Evolutionary conservation across 148 eudicot genomes (phyloP), one percentile per base, ranked within the genome.

Genomic region (Fallopia convolvulus): DNA sequence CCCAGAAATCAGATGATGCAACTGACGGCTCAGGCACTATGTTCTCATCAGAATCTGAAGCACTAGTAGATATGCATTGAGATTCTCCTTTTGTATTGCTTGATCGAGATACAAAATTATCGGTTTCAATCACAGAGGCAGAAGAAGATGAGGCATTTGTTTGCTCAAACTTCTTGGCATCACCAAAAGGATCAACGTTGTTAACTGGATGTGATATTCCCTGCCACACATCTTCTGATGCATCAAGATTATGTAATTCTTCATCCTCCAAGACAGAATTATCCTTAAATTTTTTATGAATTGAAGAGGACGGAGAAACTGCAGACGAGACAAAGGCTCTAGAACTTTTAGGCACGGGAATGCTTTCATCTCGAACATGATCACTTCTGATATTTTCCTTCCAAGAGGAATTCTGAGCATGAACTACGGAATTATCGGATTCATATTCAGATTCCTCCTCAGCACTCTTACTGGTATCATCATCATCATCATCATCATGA

Each of bases 1-100:
- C 94, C 92, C 91, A 90, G 77, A 93, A 93, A 65, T 86, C 91
- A 90, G 91, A 84, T n/a, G 83, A 80, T 21, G 44, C 46, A 39
- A 79, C 70, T 74, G 87, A 77, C 48, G 93, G 85, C 76, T 83
- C 90, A 70, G 86, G 75, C 74, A 83, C 48, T 49, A 82, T 80
- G 72, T 83, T 79, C 80, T 81, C 86, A 49, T 50, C 76, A 72
- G 87, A 77, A 81, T 83, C 85, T 33, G 89, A 85, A 75, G 85
- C 77, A 52, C 74, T 77, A 66, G 81, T 79, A 18, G 83, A 65
- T 63, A 56, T 77, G 55, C 70, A 74, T 11, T 58, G 52, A 36
- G 74, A n/a, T 70, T 83, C 86, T 76, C 74, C 78, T 73, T 80
- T 73, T 32, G 40, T 53, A 81, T 75, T 76, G 53, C 21, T 53